Base-by-base conservation (phyloP, 495 filamentous ascomycete genomes). In the Hyphodiscus hymeniophilus region DNA sequence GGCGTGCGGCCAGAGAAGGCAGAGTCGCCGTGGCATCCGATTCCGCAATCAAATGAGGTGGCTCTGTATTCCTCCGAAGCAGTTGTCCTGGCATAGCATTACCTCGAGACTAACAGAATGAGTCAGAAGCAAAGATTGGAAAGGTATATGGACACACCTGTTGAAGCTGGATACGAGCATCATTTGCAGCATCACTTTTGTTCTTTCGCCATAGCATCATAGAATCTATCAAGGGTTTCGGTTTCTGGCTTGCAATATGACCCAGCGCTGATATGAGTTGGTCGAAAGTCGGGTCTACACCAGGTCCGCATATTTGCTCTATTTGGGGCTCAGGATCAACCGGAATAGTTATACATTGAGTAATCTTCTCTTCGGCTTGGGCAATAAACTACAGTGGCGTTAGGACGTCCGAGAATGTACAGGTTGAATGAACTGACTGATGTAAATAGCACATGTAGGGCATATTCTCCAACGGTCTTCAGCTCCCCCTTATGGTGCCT, bases 171-270 rank as follows among this genome's bases (percentile, higher is more conserved):
- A 38, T 55, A 3, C 75, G 66, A 15, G 73, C 75, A 43, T 76
- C 74, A 45, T 74, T 78, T 22, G 89, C 87, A 10, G 86, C 81
- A 65, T 96, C 92, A 55, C 89, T 91, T 66, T 95, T 95, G 33
- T 76, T 81, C 63, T 95, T 95, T 33, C 94, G 78, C 92, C 92
- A 98, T 17, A 89, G 78, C 88, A 98, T 97, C 52, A 97, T 84
- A 8, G 87, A 87, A 64, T 97, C 91, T 55, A 98, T 95, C 45
- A 98, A 64, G n/a, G 87, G 85, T 57, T 90, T 95, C 3, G 92
- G 94, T 56, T 96, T 95, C 57, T 85, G 82, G 26, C 88, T 84
- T 44, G 89, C 87, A 59, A 99, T 94, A 63, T 91, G 88, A 20
- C 92, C 92, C 38, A 97, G 71, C 15, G 94, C 91, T 3, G 84